phyloP scores from a whole-genome alignment of 148 eudicot species.

The Nepenthes gracilis region DNA sequence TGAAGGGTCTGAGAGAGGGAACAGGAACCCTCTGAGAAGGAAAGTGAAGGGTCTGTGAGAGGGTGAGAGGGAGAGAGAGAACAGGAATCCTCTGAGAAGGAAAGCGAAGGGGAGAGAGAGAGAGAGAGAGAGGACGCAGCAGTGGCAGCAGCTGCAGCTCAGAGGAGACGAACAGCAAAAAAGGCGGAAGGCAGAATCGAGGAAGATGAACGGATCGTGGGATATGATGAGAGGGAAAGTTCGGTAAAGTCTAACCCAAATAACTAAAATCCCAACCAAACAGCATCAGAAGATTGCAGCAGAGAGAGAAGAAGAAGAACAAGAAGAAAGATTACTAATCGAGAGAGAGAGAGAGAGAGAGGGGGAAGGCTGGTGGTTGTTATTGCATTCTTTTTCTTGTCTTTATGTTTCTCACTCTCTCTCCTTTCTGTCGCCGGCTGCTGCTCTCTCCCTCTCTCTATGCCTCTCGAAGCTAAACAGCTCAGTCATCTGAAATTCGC shows the following conservation, averaged over 20 bases:
- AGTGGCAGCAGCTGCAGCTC: background rate
- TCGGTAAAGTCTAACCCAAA: background rate
- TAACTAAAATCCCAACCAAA: background rate
- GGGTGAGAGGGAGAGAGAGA: background rate
- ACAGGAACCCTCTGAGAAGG: background rate
- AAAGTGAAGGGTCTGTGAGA: background rate
- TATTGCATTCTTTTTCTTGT: too few species aligned
- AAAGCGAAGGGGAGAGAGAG: background rate
- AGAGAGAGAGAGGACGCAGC: background rate
- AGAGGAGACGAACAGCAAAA: background rate
- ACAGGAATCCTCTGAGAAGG: background rate
- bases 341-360: too few species aligned
- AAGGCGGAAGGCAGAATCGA: too few species aligned
- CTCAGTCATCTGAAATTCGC: too few species aligned
- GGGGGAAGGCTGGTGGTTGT: too few species aligned
- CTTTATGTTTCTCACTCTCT: too few species aligned
- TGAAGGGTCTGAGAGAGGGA: background rate
- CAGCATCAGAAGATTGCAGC: background rate
- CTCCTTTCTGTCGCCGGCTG: too few species aligned
- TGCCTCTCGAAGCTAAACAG: too few species aligned
- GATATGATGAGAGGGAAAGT: background rate
- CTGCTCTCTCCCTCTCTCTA: too few species aligned
- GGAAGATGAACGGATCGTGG: constrained; percentile 3
- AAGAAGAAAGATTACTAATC: too few species aligned
- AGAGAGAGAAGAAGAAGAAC: too few species aligned